These are phyloP conservation scores for Danielia reshetovae DNA, from an alignment of 805 yeast genomes.

Conservation along the genomic window DNA sequence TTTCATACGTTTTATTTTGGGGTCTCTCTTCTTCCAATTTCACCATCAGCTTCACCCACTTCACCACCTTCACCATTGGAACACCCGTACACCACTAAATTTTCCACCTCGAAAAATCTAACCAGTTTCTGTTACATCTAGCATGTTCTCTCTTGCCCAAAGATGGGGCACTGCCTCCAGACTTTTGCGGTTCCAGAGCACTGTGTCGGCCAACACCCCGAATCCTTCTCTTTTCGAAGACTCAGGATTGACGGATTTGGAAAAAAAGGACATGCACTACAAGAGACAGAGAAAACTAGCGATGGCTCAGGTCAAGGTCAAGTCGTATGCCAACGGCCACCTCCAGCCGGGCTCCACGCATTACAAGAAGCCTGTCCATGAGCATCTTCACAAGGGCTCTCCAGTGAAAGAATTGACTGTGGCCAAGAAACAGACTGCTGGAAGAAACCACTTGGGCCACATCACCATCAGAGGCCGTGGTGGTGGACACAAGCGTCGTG, in stretches of 20 bases:
- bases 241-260: conserved; percentile 63
- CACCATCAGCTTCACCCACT: no score
- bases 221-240: conserved; percentile 2
- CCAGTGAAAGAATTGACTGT: conserved; percentile 75
- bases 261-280: conserved; percentile 69
- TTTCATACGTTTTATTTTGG: no score
- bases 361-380: conserved; percentile 83
- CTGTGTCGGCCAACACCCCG: conserved; percentile 5
- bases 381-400: conserved; percentile 80
- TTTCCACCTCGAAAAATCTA: no score
- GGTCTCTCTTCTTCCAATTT: no score
- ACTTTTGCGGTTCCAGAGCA: conserved; percentile 14
- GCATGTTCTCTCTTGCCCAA: no score
- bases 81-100: conserved; percentile 1
- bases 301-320: conserved; percentile 66
- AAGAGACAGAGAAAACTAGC: conserved; percentile 70
- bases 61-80: conserved; percentile 1
- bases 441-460: conserved; percentile 84
- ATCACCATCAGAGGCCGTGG: conserved; percentile 94
- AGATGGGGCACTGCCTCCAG: conserved; percentile 1
- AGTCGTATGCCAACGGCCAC: conserved; percentile 64
- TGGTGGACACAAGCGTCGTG: conserved; percentile 91
- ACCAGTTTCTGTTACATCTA: no score
- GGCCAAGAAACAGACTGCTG: conserved; percentile 69
- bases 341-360: conserved; percentile 85